Evolutionary conservation across 257 asterid genomes (phyloP), one percentile per base, ranked within the genome.

Genomic region (Linderniella brevidens): DNA sequence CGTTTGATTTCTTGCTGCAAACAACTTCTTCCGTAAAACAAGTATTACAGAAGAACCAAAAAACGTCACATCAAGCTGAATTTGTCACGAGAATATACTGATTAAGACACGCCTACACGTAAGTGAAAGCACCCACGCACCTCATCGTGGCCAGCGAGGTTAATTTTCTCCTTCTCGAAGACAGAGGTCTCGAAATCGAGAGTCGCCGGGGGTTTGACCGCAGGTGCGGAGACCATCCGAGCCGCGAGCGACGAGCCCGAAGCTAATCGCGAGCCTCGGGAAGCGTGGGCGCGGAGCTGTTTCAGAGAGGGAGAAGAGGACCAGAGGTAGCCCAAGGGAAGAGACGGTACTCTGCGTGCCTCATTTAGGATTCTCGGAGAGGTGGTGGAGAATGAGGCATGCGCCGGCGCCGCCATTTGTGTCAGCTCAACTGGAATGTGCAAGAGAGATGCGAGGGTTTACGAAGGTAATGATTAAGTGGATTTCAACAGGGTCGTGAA

Each of bases 101-200:
- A n/a, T n/a, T n/a, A n/a, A n/a, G n/a, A n/a, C n/a, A n/a, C n/a
- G n/a, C n/a, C n/a, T n/a, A 2, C 6, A 25, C 32, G 3, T 6
- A 2, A 20, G 14, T 8, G n/a, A 44, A 19, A 11, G 41, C 7
- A 40, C 4, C 45, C 14, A 37, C 25, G 41, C 20, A 86, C 95
- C 95, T 83, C 97, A 3, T 83, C 92, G 59, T 76, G 72, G 16
- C 97, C 92, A 41, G 92, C 93, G 35, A 87, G 88, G 55, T 75
- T 77, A 55, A 80, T 55, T 49, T 76, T 78, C 78, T 87, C 97
- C 37, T 87, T 87, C 1, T 78, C 67, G 71, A 87, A 87, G 2
- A 87, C 80, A 13, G 78, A 66, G 17, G 95, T 75, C 32, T 83
- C 82, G 58, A 87, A 87, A 70, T 87, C 93, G 10, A 73, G 78